Percentiles rank a stretch among this genome's conserved stretches.
phyloP scores from a whole-genome alignment of 164 flowering plant species.

The Umbellularia californica region DNA sequence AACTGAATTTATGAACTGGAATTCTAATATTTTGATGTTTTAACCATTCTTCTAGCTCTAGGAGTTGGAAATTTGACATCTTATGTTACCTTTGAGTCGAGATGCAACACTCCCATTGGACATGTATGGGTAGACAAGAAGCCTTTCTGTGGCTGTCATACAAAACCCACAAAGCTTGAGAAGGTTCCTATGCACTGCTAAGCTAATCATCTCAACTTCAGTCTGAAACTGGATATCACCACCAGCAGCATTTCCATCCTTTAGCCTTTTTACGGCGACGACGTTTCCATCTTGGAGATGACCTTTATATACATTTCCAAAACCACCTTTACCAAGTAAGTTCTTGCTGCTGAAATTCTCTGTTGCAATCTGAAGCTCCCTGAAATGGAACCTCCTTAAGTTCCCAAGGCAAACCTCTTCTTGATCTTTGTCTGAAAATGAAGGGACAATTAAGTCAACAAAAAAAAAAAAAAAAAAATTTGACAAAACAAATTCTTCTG shows the following conservation, averaged over 20 bases:
- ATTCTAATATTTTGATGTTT: too few species aligned
- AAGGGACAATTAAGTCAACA: neutral
- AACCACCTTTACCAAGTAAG: slow-evolving; percentile 72
- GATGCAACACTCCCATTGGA: slow-evolving; percentile 82
- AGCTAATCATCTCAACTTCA: slow-evolving; percentile 73
- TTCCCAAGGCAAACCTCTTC: slow-evolving; percentile 69
- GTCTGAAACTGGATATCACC: slow-evolving; percentile 83
- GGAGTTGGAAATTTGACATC: neutral
- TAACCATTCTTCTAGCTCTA: neutral
- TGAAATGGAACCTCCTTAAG: slow-evolving; percentile 57
- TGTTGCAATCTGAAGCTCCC: slow-evolving; percentile 69
- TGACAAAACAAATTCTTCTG: neutral
- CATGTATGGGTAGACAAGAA: slow-evolving; percentile 78
- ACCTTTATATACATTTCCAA: slow-evolving; percentile 76
- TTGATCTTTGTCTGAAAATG: slow-evolving; percentile 59
- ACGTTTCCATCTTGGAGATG: slow-evolving; percentile 52
- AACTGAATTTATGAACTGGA: too few species aligned
- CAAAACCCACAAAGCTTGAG: slow-evolving; percentile 72
- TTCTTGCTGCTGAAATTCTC: slow-evolving; percentile 64
- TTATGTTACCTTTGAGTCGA: slow-evolving; percentile 43
- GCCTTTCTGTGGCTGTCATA: slow-evolving; percentile 53
- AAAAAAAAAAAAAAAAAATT: neutral
- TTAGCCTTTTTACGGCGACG: slow-evolving; percentile 74
- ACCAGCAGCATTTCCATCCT: slow-evolving; percentile 57
- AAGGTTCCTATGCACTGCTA: slow-evolving; percentile 83